These are phyloP conservation scores for Umbelopsis vinacea DNA, from an alignment of 192 early-diverging fungal genomes.

Conservation along the genomic window DNA sequence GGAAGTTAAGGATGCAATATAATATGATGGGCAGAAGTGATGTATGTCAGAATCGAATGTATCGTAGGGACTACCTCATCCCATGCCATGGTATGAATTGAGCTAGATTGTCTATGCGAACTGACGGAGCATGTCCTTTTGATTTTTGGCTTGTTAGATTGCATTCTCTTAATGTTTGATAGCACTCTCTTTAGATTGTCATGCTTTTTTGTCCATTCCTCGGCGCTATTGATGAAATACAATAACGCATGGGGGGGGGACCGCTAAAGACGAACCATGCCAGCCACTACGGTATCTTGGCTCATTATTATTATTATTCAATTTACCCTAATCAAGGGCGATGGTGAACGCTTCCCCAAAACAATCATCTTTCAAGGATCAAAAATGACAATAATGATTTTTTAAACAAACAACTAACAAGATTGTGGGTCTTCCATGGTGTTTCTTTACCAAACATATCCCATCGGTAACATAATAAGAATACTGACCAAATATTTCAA, in stretches of 20 bases:
- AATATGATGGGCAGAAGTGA: conserved; percentile 17
- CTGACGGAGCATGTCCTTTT: too few species aligned
- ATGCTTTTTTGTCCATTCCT: neutral
- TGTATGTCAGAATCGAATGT: neutral
- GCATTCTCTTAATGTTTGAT: neutral
- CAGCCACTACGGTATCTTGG: conserved; percentile 1
- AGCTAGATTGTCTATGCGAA: too few species aligned
- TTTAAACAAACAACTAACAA: conserved; percentile 15
- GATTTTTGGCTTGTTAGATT: neutral
- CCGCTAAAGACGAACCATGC: neutral
- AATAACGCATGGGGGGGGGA: conserved; percentile 7
- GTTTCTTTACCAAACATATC: conserved; percentile 1
- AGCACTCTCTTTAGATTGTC: neutral
- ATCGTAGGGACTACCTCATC: neutral
- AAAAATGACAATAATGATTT: conserved; percentile 23
- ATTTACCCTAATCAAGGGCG: conserved; percentile 16
- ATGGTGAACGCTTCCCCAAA: neutral
- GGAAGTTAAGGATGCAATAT: conserved; percentile 22
- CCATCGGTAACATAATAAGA: conserved; percentile 6
- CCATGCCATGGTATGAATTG: neutral
- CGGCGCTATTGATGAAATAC: neutral
- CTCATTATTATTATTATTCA: neutral
- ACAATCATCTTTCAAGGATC: neutral
- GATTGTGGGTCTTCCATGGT: neutral
- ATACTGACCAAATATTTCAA: conserved; percentile 11